phyloP scores from a whole-genome alignment of 805 yeast genomes.

The Groenewaldozyma salmanticensis region DNA sequence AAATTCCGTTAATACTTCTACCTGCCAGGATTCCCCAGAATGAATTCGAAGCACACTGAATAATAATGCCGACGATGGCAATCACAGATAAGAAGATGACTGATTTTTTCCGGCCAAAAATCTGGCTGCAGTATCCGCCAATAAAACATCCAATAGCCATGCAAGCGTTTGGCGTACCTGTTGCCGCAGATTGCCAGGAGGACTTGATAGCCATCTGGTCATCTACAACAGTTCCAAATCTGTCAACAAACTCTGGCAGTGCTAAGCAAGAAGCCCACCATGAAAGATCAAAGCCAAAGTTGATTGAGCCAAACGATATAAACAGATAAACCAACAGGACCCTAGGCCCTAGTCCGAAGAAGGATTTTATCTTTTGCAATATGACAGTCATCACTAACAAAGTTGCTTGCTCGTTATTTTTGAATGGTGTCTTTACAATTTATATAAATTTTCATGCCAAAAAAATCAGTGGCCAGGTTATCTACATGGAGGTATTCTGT shows the following conservation, averaged over 20 bases:
- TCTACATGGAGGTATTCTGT: too few species aligned
- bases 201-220: background rate
- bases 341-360: too few species aligned
- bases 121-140: background rate
- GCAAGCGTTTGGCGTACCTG: background rate
- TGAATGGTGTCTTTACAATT: too few species aligned
- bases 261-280: background rate
- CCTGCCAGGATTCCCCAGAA: slow-evolving; percentile 29
- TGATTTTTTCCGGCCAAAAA: background rate
- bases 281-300: background rate
- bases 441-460: too few species aligned
- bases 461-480: too few species aligned
- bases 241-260: background rate
- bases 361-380: too few species aligned
- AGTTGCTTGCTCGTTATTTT: too few species aligned
- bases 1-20: slow-evolving; percentile 43
- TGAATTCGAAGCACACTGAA: background rate
- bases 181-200: background rate
- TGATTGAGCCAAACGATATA: background rate
- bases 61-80: background rate
- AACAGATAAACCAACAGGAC: background rate
- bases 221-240: background rate
- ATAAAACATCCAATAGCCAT: background rate
- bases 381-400: too few species aligned
- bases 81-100: background rate